phyloP scores from a whole-genome alignment of 495 filamentous ascomycete genomes.

The Penicillium malachiteum region DNA sequence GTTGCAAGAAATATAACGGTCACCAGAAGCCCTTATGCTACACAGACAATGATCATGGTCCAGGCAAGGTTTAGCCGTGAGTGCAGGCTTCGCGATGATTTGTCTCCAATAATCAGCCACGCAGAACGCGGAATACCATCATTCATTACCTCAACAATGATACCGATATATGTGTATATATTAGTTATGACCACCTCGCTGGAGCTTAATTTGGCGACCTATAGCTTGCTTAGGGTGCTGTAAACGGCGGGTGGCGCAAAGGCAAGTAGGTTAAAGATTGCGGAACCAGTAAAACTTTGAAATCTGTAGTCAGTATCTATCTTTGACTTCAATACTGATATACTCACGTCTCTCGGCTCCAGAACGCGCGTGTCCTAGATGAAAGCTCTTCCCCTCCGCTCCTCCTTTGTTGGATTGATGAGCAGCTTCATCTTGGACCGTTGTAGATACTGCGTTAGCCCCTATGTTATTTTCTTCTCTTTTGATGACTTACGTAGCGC shows the following conservation, averaged over 20 bases:
- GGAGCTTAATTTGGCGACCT: conserved; percentile 69
- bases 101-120: conserved; percentile 70
- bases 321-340: too few species aligned
- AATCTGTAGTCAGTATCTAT: not conserved
- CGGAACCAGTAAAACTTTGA: conserved; percentile 52
- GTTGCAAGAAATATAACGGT: conserved; percentile 59
- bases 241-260: conserved; percentile 71
- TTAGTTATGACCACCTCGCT: conserved; percentile 68
- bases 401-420: too few species aligned
- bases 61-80: conserved; percentile 60
- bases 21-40: conserved; percentile 56
- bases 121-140: conserved; percentile 70
- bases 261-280: conserved; percentile 61
- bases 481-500: too few species aligned
- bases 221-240: conserved; percentile 67
- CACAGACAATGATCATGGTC: conserved; percentile 62
- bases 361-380: too few species aligned
- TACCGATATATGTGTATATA: conserved; percentile 61
- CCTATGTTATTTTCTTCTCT: too few species aligned
- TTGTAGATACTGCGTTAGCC: too few species aligned
- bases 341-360: too few species aligned
- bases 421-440: too few species aligned
- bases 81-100: conserved; percentile 48
- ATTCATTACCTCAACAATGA: conserved; percentile 67
- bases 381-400: too few species aligned